Evolutionary conservation across 176 grass and related monocot genomes (phyloP).

Genomic region (Tuctoria greenei): DNA sequence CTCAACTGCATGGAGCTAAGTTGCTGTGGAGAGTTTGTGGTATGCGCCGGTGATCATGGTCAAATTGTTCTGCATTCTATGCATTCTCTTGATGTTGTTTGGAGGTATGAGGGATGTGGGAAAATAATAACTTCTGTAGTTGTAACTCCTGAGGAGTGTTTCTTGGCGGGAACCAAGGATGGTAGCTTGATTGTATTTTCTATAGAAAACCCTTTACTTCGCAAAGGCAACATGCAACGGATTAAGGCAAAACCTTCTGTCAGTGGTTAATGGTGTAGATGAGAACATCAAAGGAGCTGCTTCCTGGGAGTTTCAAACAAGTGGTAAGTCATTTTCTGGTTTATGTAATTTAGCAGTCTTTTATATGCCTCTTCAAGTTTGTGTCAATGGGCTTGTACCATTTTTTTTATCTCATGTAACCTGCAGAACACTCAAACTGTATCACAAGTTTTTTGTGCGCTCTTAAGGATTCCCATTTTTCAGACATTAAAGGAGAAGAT

Average conservation of each 20-base stretch:
- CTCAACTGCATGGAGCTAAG: slow-evolving; percentile 96
- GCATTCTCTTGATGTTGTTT: slow-evolving; percentile 95
- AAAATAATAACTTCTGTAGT: slow-evolving; percentile 83
- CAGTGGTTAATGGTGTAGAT: slow-evolving; percentile 36
- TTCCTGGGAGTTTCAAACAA: slow-evolving; percentile 29
- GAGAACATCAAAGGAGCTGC: slow-evolving; percentile 12
- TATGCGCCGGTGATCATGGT: slow-evolving; percentile 81
- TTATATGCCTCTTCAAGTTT: not conserved
- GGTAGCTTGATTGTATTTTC: slow-evolving; percentile 87
- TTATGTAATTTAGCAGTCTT: not conserved
- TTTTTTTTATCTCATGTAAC: not conserved
- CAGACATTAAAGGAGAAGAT: not conserved
- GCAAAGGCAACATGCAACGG: slow-evolving; percentile 31
- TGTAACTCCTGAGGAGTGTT: slow-evolving; percentile 92
- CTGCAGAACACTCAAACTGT: slow-evolving; percentile 14
- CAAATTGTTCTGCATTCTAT: slow-evolving; percentile 81
- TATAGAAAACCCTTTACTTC: slow-evolving; percentile 76
- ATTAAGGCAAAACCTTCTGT: slow-evolving; percentile 28
- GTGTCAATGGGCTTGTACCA: not conserved
- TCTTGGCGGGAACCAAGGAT: slow-evolving; percentile 90
- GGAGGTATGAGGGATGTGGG: slow-evolving; percentile 75
- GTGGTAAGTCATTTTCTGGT: slow-evolving; percentile 33
- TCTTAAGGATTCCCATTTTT: not conserved
- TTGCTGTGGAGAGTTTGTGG: slow-evolving; percentile 84
- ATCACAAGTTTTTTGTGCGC: not conserved